Base-by-base conservation (phyloP, 2,329 filamentous ascomycete genomes). In the Aspergillus fischeri region DNA sequence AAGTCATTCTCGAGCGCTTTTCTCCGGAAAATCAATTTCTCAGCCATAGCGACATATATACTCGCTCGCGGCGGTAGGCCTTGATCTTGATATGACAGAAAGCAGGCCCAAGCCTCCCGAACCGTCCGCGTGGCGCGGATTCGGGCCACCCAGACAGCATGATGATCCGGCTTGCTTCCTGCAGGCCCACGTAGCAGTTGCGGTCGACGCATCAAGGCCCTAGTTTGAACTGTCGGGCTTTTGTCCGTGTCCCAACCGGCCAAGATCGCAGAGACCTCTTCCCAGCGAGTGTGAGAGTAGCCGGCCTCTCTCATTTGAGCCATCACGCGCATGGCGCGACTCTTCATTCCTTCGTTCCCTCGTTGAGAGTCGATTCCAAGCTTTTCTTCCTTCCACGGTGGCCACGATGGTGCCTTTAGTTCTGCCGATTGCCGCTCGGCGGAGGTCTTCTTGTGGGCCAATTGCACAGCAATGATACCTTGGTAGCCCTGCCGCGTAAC, bases 101-200 rank as follows among this genome's bases (percentile, higher is more conserved):
- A 88, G 60, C 82, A 85, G 24, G 84, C 84, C 85, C 85, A 88
- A 5, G 85, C 84, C 72, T 88, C 85, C 59, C 83, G 78, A 49
- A 83, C 71, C 3, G 85, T 87, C 38, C 85, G 77, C 10, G 85
- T 88, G 24, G 83, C 78, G 49, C 76, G 75, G 53, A 88, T 81
- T 10, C 85, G 78, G 32, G 81, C 83, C 56, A 77, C 77, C 85
- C 85, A 87, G 10, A 82, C 64, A 10, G 74, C 59, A 1, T 64
- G 63, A 17, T 74, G 60, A 49, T 70, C 59, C 11, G 58, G 56
- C n/a, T 54, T 28, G 29, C 28, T 51, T n/a, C 58, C 58, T n/a
- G 56, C 32, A 50, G 48, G 49, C 21, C 51, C 64, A 51, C 47
- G 57, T 42, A 70, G 55, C 52, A 54, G 60, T 54, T 59, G 59